A percentile compares a stretch with the other conserved stretches of the same genome.
These are phyloP conservation scores for Neobulgaria alba DNA, from an alignment of 2,329 filamentous ascomycete species.

Conservation along the genomic window DNA sequence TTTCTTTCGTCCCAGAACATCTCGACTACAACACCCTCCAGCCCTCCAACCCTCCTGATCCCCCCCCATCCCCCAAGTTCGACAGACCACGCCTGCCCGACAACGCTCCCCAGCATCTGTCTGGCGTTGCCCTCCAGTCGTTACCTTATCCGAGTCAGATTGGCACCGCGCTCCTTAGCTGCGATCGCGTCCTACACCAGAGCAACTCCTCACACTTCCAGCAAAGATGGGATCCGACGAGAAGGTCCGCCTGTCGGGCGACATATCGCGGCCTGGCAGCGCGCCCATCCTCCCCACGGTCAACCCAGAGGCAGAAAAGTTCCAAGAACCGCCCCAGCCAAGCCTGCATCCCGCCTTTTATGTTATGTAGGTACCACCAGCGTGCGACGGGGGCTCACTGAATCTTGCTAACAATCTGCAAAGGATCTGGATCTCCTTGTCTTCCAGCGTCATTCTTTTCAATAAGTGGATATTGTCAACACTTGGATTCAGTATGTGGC, in stretches of 20 bases:
- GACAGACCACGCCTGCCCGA: neutral
- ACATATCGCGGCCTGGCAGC: constrained; percentile 52
- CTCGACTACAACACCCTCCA: neutral
- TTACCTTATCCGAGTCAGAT: constrained; percentile 6
- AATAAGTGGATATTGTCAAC: constrained; percentile 97
- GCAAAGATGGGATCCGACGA: constrained; percentile 56
- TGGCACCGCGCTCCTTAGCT: constrained; percentile 11
- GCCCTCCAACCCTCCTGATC: neutral
- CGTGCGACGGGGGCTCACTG: constrained; percentile 1
- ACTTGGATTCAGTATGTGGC: constrained; percentile 65
- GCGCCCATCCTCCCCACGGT: constrained; percentile 66
- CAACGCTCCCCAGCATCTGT: constrained; percentile 4
- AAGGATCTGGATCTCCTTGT: constrained; percentile 87
- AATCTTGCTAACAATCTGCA: constrained; percentile 9
- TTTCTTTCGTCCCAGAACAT: no score
- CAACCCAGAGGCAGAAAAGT: constrained; percentile 61
- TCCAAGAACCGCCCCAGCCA: constrained; percentile 36
- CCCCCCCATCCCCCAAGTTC: neutral
- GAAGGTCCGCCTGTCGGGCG: constrained; percentile 77
- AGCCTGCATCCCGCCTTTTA: constrained; percentile 61
- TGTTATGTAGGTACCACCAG: constrained; percentile 49
- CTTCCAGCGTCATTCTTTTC: constrained; percentile 93
- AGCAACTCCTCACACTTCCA: constrained; percentile 18
- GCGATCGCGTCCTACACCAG: constrained; percentile 11
- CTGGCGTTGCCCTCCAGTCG: constrained; percentile 8